Evolutionary conservation across 306 rosid genomes (phyloP), one percentile per base, ranked within the genome.

Genomic region (Castanea mollissima): DNA sequence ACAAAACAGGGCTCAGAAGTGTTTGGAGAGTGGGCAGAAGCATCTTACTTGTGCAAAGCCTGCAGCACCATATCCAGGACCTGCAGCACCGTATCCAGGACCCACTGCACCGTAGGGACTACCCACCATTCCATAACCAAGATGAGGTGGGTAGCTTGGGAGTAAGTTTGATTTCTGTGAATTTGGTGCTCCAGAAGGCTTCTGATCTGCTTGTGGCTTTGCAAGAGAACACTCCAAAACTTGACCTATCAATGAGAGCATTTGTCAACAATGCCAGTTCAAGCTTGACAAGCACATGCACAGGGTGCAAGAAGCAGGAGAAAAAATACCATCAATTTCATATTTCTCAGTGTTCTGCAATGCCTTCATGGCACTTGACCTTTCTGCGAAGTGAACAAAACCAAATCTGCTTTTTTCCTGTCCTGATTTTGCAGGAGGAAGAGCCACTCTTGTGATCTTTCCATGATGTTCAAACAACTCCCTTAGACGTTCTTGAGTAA

Each of bases 381-480:
- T 84, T 59, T 92, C 97, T 19, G 79, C 82, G 69, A 88, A 92
- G 81, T 92, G 93, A 62, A 92, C 92, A 86, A 90, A 90, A 83
- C 97, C 93, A 86, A 52, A 90, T 81, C 94, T 90, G 74, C 91
- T 90, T 65, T 79, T 85, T 69, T 90, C 90, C 65, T 86, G 92
- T 69, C 92, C 97, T 6, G 87, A 78, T 83, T 87, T 92, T 11
- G 94, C 97, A 60, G 91, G 88, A 44, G 94, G 97, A 69, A 90
- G 51, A 63, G 80, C 97, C 76, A 88, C 97, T 86, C 88, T 92
- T 62, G 91, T 86, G 84, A 92, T 87, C 79, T 85, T 84, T 68
- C 97, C 94, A 75, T 90, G 94, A 80, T 80, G 92, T 62, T 85
- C 88, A 83, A 88, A 92, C 65, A 87, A 71, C 72, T 62, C 83